Evolutionary conservation across 495 filamentous ascomycete species (phyloP).

Genomic region (Polyplosphaeria fusca): DNA sequence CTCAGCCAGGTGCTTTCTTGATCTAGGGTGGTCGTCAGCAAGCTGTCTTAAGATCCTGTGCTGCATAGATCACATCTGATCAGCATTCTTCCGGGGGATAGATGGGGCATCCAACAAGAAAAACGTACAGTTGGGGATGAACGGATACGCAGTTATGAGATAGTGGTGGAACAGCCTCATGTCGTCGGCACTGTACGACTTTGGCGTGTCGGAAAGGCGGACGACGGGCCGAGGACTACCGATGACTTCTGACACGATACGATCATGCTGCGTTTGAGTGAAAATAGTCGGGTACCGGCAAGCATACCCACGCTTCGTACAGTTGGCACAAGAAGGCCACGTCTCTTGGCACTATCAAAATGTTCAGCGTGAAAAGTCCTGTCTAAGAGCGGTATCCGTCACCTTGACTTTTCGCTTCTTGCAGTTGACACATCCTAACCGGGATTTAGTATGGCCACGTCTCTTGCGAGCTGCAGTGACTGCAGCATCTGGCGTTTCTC

Average conservation of each 20-base stretch:
- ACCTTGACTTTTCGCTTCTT: conserved; percentile 27
- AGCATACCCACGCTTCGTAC: conserved; percentile 12
- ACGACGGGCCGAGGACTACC: conserved; percentile 9
- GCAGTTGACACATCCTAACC: conserved; percentile 19
- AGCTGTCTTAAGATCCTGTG: too few species aligned
- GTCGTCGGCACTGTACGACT: conserved; percentile 6
- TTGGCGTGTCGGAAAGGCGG: conserved; percentile 12
- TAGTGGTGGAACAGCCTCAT: conserved; percentile 28
- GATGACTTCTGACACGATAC: conserved; percentile 13
- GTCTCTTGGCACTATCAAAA: conserved; percentile 23
- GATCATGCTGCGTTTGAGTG: conserved; percentile 18
- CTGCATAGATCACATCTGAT: too few species aligned
- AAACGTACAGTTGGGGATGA: conserved; percentile 3
- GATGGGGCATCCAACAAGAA: too few species aligned
- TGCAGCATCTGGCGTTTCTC: too few species aligned
- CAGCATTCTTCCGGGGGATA: too few species aligned
- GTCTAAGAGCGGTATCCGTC: background rate
- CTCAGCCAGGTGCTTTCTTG: too few species aligned
- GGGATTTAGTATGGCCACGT: conserved; percentile 23
- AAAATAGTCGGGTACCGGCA: conserved; percentile 23
- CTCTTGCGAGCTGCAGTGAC: conserved; percentile 11
- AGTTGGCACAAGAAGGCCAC: conserved; percentile 26
- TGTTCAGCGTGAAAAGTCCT: background rate
- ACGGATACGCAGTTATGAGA: conserved; percentile 21
- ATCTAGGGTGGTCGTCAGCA: too few species aligned